Conservation (phyloP, 176 grass and related monocot species). For the Hordeum marinum region DNA sequence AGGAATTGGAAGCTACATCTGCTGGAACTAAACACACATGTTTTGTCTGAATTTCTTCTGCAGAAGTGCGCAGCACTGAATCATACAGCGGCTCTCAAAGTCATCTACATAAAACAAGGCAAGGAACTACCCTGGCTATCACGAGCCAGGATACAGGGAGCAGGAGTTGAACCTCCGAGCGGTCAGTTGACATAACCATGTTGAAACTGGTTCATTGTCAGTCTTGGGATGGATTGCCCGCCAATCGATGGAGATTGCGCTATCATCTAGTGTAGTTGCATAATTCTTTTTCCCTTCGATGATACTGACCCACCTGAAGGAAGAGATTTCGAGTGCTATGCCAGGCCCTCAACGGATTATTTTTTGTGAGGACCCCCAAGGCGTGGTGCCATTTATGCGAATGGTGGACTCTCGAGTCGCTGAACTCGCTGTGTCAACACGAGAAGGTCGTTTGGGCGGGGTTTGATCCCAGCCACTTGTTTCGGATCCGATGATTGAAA, state of each 20-base stretch:
- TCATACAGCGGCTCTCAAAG: background rate
- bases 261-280: background rate
- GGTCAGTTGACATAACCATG: background rate
- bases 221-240: background rate
- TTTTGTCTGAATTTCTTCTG: background rate
- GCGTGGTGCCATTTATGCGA: background rate
- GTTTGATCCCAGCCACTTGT: background rate
- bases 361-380: background rate
- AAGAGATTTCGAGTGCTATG: background rate
- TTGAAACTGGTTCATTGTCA: background rate
- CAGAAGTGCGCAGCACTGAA: background rate
- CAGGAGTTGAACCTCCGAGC: background rate
- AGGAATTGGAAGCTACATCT: background rate
- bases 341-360: background rate
- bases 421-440: background rate
- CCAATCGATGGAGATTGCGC: background rate
- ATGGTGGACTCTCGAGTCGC: background rate
- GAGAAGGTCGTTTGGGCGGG: background rate
- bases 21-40: background rate
- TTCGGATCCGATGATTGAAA: background rate
- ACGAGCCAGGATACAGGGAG: background rate
- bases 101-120: conserved; percentile 1
- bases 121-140: background rate
- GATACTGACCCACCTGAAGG: background rate
- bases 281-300: background rate